phyloP scores from a whole-genome alignment of 441 rosid genomes.

The Rhodomyrtus psidioides region DNA sequence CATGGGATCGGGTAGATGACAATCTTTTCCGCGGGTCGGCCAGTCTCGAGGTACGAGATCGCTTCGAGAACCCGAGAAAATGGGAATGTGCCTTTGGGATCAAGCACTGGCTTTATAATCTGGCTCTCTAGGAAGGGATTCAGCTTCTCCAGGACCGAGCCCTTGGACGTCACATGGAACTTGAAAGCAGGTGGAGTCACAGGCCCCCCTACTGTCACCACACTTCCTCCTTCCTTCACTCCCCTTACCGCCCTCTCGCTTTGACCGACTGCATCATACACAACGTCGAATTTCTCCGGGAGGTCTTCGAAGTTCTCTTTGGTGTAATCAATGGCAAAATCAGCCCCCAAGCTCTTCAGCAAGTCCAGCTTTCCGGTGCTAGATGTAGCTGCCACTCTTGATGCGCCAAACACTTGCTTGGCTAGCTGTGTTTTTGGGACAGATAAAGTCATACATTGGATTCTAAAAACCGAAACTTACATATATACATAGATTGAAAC shows the following conservation, averaged over 20 bases:
- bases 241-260: constrained; percentile 1
- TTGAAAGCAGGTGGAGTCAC: not conserved
- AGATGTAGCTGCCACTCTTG: not conserved
- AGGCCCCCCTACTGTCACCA: not conserved
- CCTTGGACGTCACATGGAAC: not conserved
- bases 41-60: not conserved
- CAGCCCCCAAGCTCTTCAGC: not conserved
- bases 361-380: not conserved
- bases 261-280: not conserved
- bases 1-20: not conserved
- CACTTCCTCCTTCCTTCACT: constrained; percentile 1
- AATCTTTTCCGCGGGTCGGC: not conserved
- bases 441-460: not conserved
- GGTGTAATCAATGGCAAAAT: not conserved
- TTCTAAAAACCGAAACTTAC: not conserved
- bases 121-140: not conserved
- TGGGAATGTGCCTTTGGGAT: not conserved
- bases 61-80: not conserved
- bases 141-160: not conserved
- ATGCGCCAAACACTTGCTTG: not conserved
- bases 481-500: not conserved
- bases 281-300: constrained; percentile 1
- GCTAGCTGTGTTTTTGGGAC: not conserved
- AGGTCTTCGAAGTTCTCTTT: not conserved
- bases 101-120: constrained; percentile 2